Evolutionary conservation across 2,329 filamentous ascomycete genomes (phyloP).

Genomic region (Boeremia lycopersici): DNA sequence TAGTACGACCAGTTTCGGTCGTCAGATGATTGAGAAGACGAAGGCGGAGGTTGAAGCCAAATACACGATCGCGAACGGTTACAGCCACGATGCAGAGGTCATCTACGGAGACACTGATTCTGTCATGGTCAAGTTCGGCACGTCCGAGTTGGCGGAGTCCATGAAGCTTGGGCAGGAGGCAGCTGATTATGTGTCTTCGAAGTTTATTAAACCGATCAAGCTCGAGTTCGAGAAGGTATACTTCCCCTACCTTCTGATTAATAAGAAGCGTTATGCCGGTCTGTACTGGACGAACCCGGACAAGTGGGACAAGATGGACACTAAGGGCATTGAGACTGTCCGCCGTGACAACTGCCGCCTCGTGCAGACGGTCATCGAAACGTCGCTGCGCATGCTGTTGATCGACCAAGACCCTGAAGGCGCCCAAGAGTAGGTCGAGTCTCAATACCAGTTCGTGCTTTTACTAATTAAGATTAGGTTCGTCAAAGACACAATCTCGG

Average conservation of each 20-base stretch:
- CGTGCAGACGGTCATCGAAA: constrained; percentile 97
- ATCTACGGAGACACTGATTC: constrained; percentile 99
- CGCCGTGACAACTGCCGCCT: constrained; percentile 94
- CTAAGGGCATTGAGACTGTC: constrained; percentile 98
- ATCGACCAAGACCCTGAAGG: constrained; percentile 90
- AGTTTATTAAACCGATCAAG: constrained; percentile 97
- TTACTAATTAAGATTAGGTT: constrained; percentile 64
- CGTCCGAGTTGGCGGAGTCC: constrained; percentile 80
- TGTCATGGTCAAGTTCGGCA: constrained; percentile 99
- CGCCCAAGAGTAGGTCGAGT: constrained; percentile 80
- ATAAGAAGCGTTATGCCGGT: constrained; percentile 99
- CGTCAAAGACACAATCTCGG: constrained; percentile 94
- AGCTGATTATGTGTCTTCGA: constrained; percentile 82
- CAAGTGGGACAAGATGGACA: constrained; percentile 99
- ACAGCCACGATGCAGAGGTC: constrained; percentile 91
- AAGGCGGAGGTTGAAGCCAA: constrained; percentile 91
- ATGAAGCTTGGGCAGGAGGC: constrained; percentile 98
- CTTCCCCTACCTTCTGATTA: constrained; percentile 96
- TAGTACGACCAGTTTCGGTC: constrained; percentile 95
- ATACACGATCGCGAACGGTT: constrained; percentile 93
- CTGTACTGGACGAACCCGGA: constrained; percentile 94
- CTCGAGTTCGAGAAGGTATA: constrained; percentile 99
- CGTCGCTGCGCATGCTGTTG: constrained; percentile 90
- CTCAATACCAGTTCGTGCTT: not conserved
- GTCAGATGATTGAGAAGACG: constrained; percentile 98